Evolutionary conservation across 2,329 filamentous ascomycete genomes (phyloP).

Genomic region (Zarea fungicola): DNA sequence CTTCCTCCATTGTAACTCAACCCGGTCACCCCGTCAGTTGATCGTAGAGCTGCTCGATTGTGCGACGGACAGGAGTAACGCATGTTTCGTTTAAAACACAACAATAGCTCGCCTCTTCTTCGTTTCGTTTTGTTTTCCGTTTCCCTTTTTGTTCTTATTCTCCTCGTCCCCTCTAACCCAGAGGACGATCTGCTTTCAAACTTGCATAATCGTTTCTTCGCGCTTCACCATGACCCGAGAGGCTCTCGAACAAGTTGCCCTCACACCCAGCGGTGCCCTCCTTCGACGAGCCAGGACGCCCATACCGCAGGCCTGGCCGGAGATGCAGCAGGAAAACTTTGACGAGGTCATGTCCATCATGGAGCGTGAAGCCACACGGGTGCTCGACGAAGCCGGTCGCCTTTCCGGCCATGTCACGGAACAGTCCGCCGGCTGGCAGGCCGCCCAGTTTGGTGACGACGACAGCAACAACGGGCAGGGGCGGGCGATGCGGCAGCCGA

Average conservation of each 20-base stretch:
- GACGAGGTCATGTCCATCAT: neutral
- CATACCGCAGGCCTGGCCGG: neutral
- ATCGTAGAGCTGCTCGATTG: neutral
- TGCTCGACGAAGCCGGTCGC: neutral
- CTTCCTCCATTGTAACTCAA: neutral
- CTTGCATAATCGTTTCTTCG: neutral
- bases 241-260: neutral
- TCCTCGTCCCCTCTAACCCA: no score
- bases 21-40: neutral
- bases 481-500: neutral
- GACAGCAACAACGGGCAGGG: no score
- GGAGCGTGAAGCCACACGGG: neutral
- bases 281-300: neutral
- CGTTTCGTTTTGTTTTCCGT: neutral
- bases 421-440: constrained; percentile 5
- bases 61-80: neutral
- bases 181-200: neutral
- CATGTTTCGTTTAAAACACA: no score
- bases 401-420: constrained; percentile 4
- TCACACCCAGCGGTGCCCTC: neutral
- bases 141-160: neutral
- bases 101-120: neutral
- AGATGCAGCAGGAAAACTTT: neutral
- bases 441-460: neutral
- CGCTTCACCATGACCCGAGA: constrained; percentile 2